Evolutionary conservation across 768 basidiomycete species (phyloP), one percentile per base, ranked within the genome.

Genomic region (Termitomyces sp.): DNA sequence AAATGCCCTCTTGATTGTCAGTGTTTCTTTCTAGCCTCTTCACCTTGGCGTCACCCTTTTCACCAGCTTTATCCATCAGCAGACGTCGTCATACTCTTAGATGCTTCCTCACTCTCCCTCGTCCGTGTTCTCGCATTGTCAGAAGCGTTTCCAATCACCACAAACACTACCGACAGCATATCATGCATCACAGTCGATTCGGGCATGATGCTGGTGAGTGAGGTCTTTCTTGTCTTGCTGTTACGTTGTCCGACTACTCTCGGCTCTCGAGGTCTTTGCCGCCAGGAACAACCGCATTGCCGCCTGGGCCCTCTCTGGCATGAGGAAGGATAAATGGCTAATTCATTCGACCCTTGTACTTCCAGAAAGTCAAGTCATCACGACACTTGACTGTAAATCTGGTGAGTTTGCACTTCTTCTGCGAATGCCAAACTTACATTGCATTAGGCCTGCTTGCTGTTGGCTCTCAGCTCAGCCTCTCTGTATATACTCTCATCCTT

Each of bases 281-380:
- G 82, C 89, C 60, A 82, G 85, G 69, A 81, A 81, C 64, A 76
- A 78, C 45, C 83, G 83, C 54, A 75, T 95, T 49, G 91, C 89
- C 51, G 84, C 84, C 39, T 95, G 92, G 92, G 81, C 81, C n/a
- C 78, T 89, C 48, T 89, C 89, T 24, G 86, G 81, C 41, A 77
- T 80, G 16, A 80, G 83, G 60, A 74, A 81, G 39, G 79, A 84
- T 64, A 76, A 78, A 7, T 94, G 90, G 90, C 81, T 86, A 36
- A 81, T 94, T 8, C 93, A 95, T 68, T 93, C 93, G 3, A 88
- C 91, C 20, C 78, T 94, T 5, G 66, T 81, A n/a, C 79, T 91
- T 46, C 81, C 85, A 1, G 78, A 82, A 47, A 75, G 72, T 24
- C 77, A 81, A 53, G 57, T 67, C 6, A 78, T 93, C 24, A 86